phyloP scores from a whole-genome alignment of 495 filamentous ascomycete genomes.

The Aspergillus hancockii region DNA sequence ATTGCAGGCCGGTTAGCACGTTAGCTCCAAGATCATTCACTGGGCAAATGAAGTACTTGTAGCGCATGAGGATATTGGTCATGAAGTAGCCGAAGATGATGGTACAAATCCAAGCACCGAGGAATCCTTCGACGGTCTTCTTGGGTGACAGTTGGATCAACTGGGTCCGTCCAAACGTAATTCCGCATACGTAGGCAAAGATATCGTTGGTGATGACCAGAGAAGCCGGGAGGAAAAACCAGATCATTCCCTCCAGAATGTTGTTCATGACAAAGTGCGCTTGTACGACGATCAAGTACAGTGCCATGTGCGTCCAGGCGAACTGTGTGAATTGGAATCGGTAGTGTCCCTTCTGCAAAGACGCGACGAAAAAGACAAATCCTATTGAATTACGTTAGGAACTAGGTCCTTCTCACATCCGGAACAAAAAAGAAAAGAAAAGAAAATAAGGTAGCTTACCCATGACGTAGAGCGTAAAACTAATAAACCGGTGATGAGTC shows the following conservation, averaged over 20 bases:
- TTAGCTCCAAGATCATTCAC: conserved; percentile 96
- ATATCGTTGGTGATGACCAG: conserved; percentile 99
- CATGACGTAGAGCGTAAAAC: conserved; percentile 95
- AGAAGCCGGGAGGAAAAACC: conserved; percentile 97
- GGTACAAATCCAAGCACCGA: conserved; percentile 96
- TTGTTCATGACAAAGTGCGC: conserved; percentile 99
- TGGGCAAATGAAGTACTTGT: conserved; percentile 98
- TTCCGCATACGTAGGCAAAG: conserved; percentile 96
- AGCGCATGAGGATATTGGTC: conserved; percentile 85
- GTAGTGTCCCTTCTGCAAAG: conserved; percentile 94
- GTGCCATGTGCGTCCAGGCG: conserved; percentile 98
- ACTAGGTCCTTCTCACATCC: not conserved
- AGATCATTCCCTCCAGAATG: conserved; percentile 99
- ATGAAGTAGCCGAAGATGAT: conserved; percentile 80
- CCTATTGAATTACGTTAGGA: conserved; percentile 48
- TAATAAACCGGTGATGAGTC: conserved; percentile 98
- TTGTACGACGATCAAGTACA: conserved; percentile 96
- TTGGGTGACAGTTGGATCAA: conserved; percentile 98
- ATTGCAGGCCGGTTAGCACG: conserved; percentile 85
- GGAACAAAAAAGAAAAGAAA: too few relatives aligned
- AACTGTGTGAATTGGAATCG: conserved; percentile 99
- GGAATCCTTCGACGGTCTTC: conserved; percentile 98
- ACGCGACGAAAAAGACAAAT: conserved; percentile 97
- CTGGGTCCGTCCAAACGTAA: conserved; percentile 94
- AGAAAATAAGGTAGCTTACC: conserved; percentile 54